A percentile compares a stretch with the other conserved stretches of the same genome.
Evolutionary conservation across 305 asterid species (phyloP).

Genomic region (Fraxinus angustifolia): DNA sequence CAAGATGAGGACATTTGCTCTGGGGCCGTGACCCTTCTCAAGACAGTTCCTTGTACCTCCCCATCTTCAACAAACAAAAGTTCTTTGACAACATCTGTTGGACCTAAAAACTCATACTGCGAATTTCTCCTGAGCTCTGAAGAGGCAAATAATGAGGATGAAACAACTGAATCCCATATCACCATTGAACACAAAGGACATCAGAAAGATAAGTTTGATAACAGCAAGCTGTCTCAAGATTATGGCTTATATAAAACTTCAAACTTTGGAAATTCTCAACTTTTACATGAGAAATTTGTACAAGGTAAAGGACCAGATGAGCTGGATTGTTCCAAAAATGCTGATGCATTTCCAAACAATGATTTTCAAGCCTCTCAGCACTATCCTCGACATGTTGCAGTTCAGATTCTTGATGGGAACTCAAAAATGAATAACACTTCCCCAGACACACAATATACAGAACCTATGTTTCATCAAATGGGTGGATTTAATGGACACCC

Average conservation of each 20-base stretch:
- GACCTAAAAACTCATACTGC: slow-evolving; percentile 39
- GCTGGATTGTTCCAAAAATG: slow-evolving; percentile 40
- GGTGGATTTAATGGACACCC: slow-evolving; percentile 46
- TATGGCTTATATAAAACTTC: slow-evolving; percentile 33
- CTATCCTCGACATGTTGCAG: slow-evolving; percentile 76
- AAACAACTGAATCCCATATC: slow-evolving; percentile 49
- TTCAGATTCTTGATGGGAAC: slow-evolving; percentile 80
- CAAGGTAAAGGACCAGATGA: slow-evolving; percentile 30
- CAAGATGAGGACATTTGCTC: slow-evolving; percentile 40
- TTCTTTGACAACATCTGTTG: slow-evolving; percentile 32
- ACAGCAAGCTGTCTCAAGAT: slow-evolving; percentile 40
- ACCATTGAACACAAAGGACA: slow-evolving; percentile 44
- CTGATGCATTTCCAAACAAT: slow-evolving; percentile 29
- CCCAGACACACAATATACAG: slow-evolving; percentile 36
- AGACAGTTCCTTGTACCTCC: slow-evolving; percentile 39
- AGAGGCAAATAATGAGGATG: slow-evolving; percentile 44
- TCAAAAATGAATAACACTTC: slow-evolving; percentile 34
- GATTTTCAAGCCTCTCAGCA: slow-evolving; percentile 46
- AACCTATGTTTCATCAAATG: slow-evolving; percentile 39
- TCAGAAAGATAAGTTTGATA: slow-evolving; percentile 37
- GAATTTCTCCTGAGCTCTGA: slow-evolving; percentile 46
- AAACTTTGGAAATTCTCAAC: slow-evolving; percentile 32
- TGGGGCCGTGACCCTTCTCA: slow-evolving; percentile 37
- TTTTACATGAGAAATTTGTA: slow-evolving; percentile 35
- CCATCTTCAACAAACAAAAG: slow-evolving; percentile 34